Evolutionary conservation across 2,329 filamentous ascomycete genomes (phyloP).

Genomic region (Daldinia sp.): DNA sequence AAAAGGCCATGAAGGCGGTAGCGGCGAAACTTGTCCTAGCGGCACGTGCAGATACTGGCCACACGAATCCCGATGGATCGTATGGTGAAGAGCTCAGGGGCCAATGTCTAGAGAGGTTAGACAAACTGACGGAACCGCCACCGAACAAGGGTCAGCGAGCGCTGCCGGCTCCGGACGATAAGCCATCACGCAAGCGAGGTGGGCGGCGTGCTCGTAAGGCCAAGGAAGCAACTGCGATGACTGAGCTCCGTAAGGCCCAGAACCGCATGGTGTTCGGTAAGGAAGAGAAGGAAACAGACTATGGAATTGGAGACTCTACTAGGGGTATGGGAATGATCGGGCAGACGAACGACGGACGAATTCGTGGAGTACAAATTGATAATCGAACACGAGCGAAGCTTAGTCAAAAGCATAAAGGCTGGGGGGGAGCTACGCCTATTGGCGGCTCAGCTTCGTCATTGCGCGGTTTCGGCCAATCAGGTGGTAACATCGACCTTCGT

Average conservation of each 20-base stretch:
- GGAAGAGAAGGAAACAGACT: slow-evolving; percentile 92
- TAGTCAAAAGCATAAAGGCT: slow-evolving; percentile 93
- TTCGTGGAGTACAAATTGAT: slow-evolving; percentile 89
- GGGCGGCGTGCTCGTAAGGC: slow-evolving; percentile 89
- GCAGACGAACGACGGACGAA: slow-evolving; percentile 83
- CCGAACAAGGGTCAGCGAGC: slow-evolving; percentile 88
- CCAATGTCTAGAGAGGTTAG: slow-evolving; percentile 83
- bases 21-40: slow-evolving; percentile 94
- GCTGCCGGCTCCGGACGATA: slow-evolving; percentile 92
- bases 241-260: slow-evolving; percentile 92
- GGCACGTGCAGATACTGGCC: slow-evolving; percentile 86
- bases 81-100: slow-evolving; percentile 83
- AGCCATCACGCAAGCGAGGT: slow-evolving; percentile 90
- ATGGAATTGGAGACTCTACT: slow-evolving; percentile 84
- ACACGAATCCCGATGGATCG: slow-evolving; percentile 81
- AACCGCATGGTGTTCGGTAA: slow-evolving; percentile 96
- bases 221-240: slow-evolving; percentile 97
- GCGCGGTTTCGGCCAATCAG: slow-evolving; percentile 75
- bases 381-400: slow-evolving; percentile 92
- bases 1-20: slow-evolving; percentile 94
- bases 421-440: slow-evolving; percentile 76
- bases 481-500: slow-evolving; percentile 72
- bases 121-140: slow-evolving; percentile 91
- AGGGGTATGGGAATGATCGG: slow-evolving; percentile 96
- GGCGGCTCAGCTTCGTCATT: slow-evolving; percentile 81